Evolutionary conservation across 2,329 filamentous ascomycete species (phyloP).

Genomic region (Periconia macrospinosa): DNA sequence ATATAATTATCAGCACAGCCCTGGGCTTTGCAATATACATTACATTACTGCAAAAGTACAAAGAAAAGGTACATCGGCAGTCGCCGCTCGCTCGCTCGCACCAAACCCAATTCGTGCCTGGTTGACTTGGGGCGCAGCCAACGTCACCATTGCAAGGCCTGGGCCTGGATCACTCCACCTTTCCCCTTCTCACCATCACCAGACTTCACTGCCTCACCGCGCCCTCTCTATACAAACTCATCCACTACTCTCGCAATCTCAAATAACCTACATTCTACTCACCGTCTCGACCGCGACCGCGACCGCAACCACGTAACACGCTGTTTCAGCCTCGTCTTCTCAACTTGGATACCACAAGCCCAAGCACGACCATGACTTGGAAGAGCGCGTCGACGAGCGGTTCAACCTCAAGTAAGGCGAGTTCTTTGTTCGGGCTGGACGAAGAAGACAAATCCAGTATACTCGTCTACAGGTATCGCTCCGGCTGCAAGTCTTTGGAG

Average conservation of each 20-base stretch:
- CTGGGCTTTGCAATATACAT: no score
- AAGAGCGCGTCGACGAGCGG: slow-evolving; percentile 48
- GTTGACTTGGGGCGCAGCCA: not conserved
- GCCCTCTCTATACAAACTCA: slow-evolving; percentile 32
- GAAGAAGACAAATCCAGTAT: slow-evolving; percentile 47
- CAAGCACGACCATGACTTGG: slow-evolving; percentile 43
- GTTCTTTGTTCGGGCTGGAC: slow-evolving; percentile 48
- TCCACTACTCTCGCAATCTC: slow-evolving; percentile 20
- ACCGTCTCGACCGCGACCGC: slow-evolving; percentile 13
- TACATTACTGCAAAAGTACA: no score
- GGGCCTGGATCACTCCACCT: slow-evolving; percentile 22
- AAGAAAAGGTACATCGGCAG: no score
- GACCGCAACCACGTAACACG: slow-evolving; percentile 21
- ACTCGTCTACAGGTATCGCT: slow-evolving; percentile 51
- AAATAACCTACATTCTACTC: slow-evolving; percentile 18
- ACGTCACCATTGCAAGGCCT: slow-evolving; percentile 9
- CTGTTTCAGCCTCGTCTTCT: slow-evolving; percentile 30
- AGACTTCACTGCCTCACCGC: slow-evolving; percentile 20
- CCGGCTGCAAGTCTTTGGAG: slow-evolving; percentile 41
- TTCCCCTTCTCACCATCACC: slow-evolving; percentile 21
- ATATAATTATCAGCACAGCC: no score
- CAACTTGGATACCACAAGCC: slow-evolving; percentile 15
- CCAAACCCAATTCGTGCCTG: slow-evolving; percentile 14
- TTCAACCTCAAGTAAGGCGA: slow-evolving; percentile 39
- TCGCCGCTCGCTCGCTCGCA: slow-evolving; percentile 3